Conservation (phyloP, 768 basidiomycete species). For the Exidia glandulosa region DNA sequence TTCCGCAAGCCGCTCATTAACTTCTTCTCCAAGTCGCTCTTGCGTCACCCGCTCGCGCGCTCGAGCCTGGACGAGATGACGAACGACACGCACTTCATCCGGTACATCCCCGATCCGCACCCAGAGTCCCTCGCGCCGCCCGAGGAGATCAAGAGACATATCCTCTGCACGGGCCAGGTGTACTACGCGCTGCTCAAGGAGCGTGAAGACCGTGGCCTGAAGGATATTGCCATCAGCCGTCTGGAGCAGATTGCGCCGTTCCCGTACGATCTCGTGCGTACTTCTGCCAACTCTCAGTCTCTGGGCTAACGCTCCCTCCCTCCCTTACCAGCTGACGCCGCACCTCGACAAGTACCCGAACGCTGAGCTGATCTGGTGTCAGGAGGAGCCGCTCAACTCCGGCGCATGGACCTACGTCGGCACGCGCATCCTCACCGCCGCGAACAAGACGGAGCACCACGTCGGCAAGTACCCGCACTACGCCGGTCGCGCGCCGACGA, state of each 20-base stretch:
- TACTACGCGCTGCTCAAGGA: slow-evolving; percentile 85
- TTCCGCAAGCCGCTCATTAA: slow-evolving; percentile 96
- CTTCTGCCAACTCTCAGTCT: not conserved
- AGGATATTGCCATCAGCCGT: slow-evolving; percentile 87
- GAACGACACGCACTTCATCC: slow-evolving; percentile 82
- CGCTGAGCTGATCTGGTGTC: slow-evolving; percentile 82
- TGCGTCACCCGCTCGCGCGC: slow-evolving; percentile 88
- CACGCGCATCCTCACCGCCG: slow-evolving; percentile 88
- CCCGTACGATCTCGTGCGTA: slow-evolving; percentile 83
- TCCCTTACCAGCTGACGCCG: slow-evolving; percentile 55
- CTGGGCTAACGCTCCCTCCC: slow-evolving; percentile 6
- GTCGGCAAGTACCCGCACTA: slow-evolving; percentile 83
- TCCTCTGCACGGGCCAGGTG: slow-evolving; percentile 90
- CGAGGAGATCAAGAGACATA: slow-evolving; percentile 83
- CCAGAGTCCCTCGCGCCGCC: slow-evolving; percentile 61
- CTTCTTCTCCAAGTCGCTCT: slow-evolving; percentile 94
- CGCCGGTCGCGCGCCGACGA: slow-evolving; percentile 85
- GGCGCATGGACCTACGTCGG: slow-evolving; percentile 97
- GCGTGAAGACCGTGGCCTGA: slow-evolving; percentile 82
- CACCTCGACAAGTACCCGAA: slow-evolving; percentile 96
- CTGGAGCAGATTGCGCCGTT: slow-evolving; percentile 94
- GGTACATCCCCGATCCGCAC: slow-evolving; percentile 81
- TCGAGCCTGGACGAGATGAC: slow-evolving; percentile 82
- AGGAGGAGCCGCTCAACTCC: slow-evolving; percentile 95
- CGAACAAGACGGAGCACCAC: slow-evolving; percentile 82